These are phyloP conservation scores for Lentithecium fluviatile DNA, from an alignment of 495 filamentous ascomycete genomes.

Conservation along the genomic window DNA sequence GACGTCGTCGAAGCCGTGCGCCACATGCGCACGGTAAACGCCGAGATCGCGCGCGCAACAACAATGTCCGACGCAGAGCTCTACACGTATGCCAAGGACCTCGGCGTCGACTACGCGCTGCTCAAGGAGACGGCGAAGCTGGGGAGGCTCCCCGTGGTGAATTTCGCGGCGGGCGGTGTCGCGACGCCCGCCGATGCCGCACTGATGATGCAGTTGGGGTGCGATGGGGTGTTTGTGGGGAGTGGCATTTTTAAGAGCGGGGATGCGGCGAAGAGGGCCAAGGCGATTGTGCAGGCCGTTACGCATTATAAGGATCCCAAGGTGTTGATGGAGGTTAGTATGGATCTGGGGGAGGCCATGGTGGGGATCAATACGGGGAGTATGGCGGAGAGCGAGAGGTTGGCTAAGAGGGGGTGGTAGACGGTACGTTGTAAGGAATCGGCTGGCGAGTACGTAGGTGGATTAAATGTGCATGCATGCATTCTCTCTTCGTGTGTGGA, in stretches of 20 bases:
- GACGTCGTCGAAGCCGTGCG: conserved; percentile 95
- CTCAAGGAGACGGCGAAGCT: conserved; percentile 83
- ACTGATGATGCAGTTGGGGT: conserved; percentile 98
- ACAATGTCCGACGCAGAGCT: conserved; percentile 65
- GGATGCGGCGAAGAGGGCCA: conserved; percentile 79
- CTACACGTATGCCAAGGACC: conserved; percentile 73
- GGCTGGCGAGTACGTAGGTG: background rate
- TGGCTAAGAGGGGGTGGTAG: conserved; percentile 86
- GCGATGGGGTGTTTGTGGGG: conserved; percentile 96
- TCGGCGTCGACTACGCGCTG: conserved; percentile 71
- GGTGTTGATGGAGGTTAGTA: conserved; percentile 81
- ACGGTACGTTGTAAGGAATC: background rate
- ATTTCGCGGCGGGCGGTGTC: conserved; percentile 97
- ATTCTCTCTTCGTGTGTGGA: background rate
- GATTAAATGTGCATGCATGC: background rate
- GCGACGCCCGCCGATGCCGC: conserved; percentile 96
- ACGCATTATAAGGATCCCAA: conserved; percentile 86
- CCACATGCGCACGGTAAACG: conserved; percentile 89
- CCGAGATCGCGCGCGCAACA: conserved; percentile 73
- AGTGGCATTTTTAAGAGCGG: conserved; percentile 97
- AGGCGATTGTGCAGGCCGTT: conserved; percentile 91
- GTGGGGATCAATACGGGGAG: conserved; percentile 80
- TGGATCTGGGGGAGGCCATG: conserved; percentile 91
- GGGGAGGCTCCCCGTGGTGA: conserved; percentile 88
- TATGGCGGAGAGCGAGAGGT: conserved; percentile 72